Conservation (phyloP, 2,329 filamentous ascomycete genomes). For the Ilyonectria mors-panacis region DNA sequence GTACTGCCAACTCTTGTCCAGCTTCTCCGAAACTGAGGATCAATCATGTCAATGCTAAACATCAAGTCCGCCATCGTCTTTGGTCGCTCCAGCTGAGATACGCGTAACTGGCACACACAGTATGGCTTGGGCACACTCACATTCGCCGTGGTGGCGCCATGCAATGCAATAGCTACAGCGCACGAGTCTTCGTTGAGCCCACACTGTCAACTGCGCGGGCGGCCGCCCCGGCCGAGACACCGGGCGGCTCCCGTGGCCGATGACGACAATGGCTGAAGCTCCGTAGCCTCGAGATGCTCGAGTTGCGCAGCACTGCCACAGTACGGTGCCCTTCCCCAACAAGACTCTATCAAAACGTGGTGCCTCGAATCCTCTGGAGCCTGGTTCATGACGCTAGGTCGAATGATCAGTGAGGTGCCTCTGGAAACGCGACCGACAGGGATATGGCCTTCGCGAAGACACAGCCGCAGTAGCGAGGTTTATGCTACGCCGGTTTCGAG, state of each 20-base stretch:
- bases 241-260: conserved; percentile 1
- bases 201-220: conserved; percentile 7
- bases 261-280: conserved; percentile 30
- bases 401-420: conserved; percentile 4
- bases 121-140: background rate
- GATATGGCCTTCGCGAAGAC: background rate
- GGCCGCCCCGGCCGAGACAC: conserved; percentile 19
- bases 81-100: background rate
- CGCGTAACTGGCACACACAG: background rate
- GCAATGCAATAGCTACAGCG: conserved; percentile 14
- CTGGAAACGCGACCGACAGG: background rate
- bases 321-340: background rate
- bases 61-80: background rate
- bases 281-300: background rate
- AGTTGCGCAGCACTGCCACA: conserved; percentile 11
- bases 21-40: background rate
- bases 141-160: background rate
- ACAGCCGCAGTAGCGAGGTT: conserved; percentile 4
- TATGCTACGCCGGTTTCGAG: background rate
- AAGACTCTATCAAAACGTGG: background rate
- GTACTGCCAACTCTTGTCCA: background rate
- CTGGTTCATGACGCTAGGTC: background rate
- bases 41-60: background rate
- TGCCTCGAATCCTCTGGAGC: background rate
- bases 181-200: background rate